Evolutionary conservation across 176 grass and related monocot species (phyloP), one percentile per base, ranked within the genome.

Genomic region (Themeda triandra): DNA sequence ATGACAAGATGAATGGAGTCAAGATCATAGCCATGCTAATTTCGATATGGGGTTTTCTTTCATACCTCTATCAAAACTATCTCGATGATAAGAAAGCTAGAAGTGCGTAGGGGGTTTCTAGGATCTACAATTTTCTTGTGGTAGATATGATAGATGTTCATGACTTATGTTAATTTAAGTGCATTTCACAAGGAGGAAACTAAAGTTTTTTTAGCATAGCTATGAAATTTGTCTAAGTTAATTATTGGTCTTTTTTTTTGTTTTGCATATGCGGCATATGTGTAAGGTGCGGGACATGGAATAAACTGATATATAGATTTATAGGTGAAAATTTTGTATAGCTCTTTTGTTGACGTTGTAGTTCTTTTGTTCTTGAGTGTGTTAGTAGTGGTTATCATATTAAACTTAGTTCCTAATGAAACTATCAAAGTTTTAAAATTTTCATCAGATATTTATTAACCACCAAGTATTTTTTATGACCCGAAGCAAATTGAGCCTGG

Each of bases 21-120:
- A 93, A 95, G 83, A 59, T 95, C 24, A 83, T 94, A 14, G 83
- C 91, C 35, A 87, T 95, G 92, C 73, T 98, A 31, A 85, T 93
- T n/a, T 90, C 93, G 28, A 21, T 89, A 10, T 95, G 93, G 93
- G 91, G 96, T 8, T 95, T 95, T n/a, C n/a, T 83, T 29, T 93
- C 93, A 10, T 95, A 98, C 77, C n/a, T 98, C 7, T 89, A 84
- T 77, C 91, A 98, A 45, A 77, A 98, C 58, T 92, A 92, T 73
- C 42, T 95, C 9, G 87, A 95, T 28, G 82, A 87, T 30, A 65
- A 66, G 30, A 92, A 91, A 56, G 83, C 67, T 27, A 91, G 87
- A 85, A 94, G 67, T 82, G 44, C 49, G 2, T 73, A 82, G 32
- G 37, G 41, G 39, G 46, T 82, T 49, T 49, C 30, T 85, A 58